Conservation (phyloP, 2,329 filamentous ascomycete species). For the Verticillium klebahnii region DNA sequence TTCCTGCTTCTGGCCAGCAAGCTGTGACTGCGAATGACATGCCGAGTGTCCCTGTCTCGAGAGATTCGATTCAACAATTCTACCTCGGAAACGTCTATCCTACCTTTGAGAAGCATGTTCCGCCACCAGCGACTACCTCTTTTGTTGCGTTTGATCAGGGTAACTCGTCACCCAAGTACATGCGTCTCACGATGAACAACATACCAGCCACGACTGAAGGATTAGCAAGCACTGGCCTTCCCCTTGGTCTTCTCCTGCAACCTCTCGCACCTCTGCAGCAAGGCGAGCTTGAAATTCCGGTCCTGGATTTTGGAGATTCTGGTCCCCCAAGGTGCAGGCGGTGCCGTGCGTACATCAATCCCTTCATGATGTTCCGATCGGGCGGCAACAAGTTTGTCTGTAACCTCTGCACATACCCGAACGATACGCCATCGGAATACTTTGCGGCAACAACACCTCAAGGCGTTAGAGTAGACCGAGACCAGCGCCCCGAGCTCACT, state of each 20-base stretch:
- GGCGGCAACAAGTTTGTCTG: constrained; percentile 97
- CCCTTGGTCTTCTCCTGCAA: constrained; percentile 83
- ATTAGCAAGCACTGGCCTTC: constrained; percentile 73
- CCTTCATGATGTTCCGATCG: constrained; percentile 95
- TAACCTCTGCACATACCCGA: constrained; percentile 96
- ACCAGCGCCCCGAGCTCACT: constrained; percentile 83
- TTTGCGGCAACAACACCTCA: constrained; percentile 87
- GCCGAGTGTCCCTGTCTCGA: constrained; percentile 80
- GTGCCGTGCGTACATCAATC: constrained; percentile 96
- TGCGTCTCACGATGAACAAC: constrained; percentile 86
- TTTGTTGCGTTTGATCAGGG: constrained; percentile 96
- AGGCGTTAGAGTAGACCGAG: constrained; percentile 80
- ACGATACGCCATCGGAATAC: constrained; percentile 88
- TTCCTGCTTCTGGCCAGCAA: constrained; percentile 61
- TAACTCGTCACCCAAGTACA: constrained; percentile 92
- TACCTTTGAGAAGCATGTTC: constrained; percentile 90
- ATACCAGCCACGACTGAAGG: constrained; percentile 82
- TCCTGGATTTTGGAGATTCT: constrained; percentile 88
- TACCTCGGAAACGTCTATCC: constrained; percentile 87
- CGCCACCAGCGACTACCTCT: constrained; percentile 80
- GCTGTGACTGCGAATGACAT: constrained; percentile 88
- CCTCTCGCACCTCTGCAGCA: constrained; percentile 78
- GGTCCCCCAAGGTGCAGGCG: constrained; percentile 88
- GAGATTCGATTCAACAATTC: constrained; percentile 77
- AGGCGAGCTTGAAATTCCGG: constrained; percentile 82